phyloP scores from a whole-genome alignment of 768 basidiomycete genomes.

The Tulasnella sp. region DNA sequence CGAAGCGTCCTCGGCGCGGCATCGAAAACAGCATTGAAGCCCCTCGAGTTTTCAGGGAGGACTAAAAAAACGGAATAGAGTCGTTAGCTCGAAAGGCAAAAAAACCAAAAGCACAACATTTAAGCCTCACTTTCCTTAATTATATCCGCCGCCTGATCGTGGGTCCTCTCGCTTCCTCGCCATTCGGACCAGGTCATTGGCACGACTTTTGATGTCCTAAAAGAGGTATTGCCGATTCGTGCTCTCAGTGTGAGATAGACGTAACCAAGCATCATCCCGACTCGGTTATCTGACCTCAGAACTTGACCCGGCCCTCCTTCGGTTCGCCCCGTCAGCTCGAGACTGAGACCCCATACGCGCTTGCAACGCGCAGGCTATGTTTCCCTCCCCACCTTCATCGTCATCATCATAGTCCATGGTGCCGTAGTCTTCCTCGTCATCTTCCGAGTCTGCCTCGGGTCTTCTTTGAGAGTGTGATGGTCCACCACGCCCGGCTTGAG shows the following conservation, averaged over 20 bases:
- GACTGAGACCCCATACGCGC: constrained; percentile 3
- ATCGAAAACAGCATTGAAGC: constrained; percentile 62
- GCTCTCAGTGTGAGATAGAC: not conserved
- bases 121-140: constrained; percentile 63
- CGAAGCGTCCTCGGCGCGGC: constrained; percentile 61
- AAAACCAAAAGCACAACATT: not conserved
- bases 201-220: constrained; percentile 63
- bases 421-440: constrained; percentile 38
- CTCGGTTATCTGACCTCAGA: not conserved
- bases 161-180: constrained; percentile 68
- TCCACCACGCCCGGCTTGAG: not conserved
- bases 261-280: not conserved
- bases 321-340: not conserved
- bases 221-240: too few species aligned
- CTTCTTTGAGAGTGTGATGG: constrained; percentile 29
- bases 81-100: not conserved
- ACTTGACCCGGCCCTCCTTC: not conserved
- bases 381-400: constrained; percentile 30
- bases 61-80: constrained; percentile 36
- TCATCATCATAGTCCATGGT: constrained; percentile 38
- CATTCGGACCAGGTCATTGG: constrained; percentile 68
- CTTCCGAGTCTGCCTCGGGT: constrained; percentile 35
- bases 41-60: constrained; percentile 46
- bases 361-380: constrained; percentile 15
- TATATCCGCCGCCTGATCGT: constrained; percentile 79